Conservation (phyloP, 768 basidiomycete species). For the Lyophyllum semitale region DNA sequence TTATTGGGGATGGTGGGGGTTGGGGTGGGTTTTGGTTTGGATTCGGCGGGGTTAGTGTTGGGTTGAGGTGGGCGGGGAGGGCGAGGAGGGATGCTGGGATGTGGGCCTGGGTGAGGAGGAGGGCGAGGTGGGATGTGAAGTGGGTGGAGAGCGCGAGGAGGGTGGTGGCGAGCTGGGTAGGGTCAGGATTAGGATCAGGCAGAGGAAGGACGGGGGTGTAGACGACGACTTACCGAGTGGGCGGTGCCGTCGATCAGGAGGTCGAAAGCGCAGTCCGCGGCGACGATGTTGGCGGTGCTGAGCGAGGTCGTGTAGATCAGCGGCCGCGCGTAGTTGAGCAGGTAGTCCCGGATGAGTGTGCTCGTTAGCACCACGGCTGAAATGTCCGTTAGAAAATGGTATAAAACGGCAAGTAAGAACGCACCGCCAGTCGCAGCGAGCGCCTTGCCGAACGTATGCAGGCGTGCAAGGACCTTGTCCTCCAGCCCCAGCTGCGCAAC, state of each 20-base stretch:
- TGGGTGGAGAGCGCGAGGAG: conserved; percentile 50
- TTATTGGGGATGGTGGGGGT: conserved; percentile 65
- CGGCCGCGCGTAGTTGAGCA: conserved; percentile 90
- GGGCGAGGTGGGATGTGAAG: conserved; percentile 33
- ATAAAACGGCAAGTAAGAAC: conserved; percentile 25
- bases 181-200: not conserved
- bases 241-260: conserved; percentile 70
- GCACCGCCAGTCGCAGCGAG: conserved; percentile 83
- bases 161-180: conserved; percentile 29
- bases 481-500: conserved; percentile 73
- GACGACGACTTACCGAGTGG: conserved; percentile 47
- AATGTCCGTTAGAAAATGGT: not conserved
- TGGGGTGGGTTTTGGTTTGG: not conserved
- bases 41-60: not conserved
- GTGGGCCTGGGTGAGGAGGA: conserved; percentile 25
- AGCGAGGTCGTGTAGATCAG: conserved; percentile 92
- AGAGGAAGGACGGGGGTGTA: not conserved
- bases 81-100: conserved; percentile 38
- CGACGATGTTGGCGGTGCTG: conserved; percentile 73
- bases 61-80: conserved; percentile 36
- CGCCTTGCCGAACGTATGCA: conserved; percentile 95
- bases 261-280: conserved; percentile 79
- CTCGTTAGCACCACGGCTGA: conserved; percentile 77
- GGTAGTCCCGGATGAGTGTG: conserved; percentile 73
- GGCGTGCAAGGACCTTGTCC: conserved; percentile 67